phyloP scores from a whole-genome alignment of 2,329 filamentous ascomycete genomes.

The Aureobasidium sp. region DNA sequence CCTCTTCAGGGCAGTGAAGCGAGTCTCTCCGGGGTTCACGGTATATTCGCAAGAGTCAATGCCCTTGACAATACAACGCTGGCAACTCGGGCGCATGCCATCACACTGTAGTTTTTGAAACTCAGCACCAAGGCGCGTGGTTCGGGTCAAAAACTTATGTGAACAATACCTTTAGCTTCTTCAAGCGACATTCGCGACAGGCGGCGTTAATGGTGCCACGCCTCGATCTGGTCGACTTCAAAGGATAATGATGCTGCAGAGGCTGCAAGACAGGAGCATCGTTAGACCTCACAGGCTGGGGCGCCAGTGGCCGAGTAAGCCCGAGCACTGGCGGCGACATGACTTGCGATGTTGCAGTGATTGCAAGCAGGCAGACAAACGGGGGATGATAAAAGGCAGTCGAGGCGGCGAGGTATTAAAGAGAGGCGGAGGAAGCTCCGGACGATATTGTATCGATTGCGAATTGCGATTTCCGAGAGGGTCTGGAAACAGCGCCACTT shows the following conservation, averaged over 20 bases:
- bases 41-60: background rate
- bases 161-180: background rate
- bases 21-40: slow-evolving; percentile 4
- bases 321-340: background rate
- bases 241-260: background rate
- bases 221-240: background rate
- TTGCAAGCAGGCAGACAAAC: background rate
- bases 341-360: background rate
- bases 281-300: background rate
- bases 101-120: background rate
- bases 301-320: background rate
- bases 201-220: slow-evolving; percentile 5
- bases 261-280: background rate
- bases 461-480: background rate
- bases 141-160: too few relatives aligned
- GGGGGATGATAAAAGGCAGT: background rate
- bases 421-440: background rate
- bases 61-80: background rate
- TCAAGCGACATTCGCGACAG: slow-evolving; percentile 3
- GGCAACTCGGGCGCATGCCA: slow-evolving; percentile 1
- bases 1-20: slow-evolving; percentile 7
- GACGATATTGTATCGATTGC: background rate
- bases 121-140: background rate
- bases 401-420: background rate
- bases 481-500: background rate